Evolutionary conservation across 75 land plant species (phyloP).

Genomic region (Picea sitchensis): DNA sequence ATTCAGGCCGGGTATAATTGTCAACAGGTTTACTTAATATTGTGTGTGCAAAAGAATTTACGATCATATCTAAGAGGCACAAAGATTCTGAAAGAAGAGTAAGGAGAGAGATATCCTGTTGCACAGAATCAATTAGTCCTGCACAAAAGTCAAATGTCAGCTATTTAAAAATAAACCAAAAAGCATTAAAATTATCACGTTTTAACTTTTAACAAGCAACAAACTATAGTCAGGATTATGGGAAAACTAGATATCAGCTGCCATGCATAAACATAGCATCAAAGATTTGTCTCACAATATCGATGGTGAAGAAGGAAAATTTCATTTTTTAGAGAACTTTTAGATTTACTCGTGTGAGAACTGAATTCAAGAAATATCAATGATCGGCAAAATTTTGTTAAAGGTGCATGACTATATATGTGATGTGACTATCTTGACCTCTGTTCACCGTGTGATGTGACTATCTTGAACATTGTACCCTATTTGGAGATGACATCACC

Average conservation of each 20-base stretch:
- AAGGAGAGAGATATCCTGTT: slow-evolving; percentile 77
- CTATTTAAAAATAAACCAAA: not conserved
- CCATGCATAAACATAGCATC: not conserved
- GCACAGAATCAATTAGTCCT: slow-evolving; percentile 73
- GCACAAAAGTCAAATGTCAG: slow-evolving; percentile 13
- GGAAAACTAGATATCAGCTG: not conserved
- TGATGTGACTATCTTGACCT: no score
- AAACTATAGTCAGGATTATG: not conserved
- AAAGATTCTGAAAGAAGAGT: slow-evolving; percentile 87
- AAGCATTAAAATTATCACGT: not conserved
- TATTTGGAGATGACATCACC: no score
- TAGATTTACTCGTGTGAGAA: no score
- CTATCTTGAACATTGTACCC: no score
- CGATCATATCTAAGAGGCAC: slow-evolving; percentile 97
- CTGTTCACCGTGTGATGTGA: no score
- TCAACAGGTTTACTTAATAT: slow-evolving; percentile 78
- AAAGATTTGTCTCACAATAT: not conserved
- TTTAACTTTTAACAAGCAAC: not conserved
- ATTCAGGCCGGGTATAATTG: slow-evolving; percentile 80
- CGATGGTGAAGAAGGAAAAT: no score
- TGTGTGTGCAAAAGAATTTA: slow-evolving; percentile 90
- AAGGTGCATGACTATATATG: no score
- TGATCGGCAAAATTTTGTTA: no score
- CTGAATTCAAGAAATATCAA: no score
- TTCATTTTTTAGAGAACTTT: no score